Conservation (phyloP, 1,284 basidiomycete species). For the Gomphus bonarii region DNA sequence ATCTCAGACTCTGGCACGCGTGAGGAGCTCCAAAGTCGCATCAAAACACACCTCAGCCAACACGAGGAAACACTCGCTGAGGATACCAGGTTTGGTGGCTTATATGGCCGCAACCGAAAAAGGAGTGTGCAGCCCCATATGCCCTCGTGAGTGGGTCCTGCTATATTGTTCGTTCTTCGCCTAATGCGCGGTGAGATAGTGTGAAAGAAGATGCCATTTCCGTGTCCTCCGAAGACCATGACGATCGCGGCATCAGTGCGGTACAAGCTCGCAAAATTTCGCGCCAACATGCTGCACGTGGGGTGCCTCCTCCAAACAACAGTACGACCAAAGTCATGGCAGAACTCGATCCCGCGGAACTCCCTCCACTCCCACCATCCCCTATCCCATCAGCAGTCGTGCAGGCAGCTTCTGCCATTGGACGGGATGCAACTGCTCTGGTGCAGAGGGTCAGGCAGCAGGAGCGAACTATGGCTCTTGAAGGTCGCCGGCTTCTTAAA, state of each 20-base stretch:
- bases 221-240: constrained; percentile 6
- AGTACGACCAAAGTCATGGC: not conserved
- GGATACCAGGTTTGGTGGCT: constrained; percentile 40
- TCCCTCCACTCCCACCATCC: constrained; percentile 13
- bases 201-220: constrained; percentile 7
- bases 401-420: constrained; percentile 12
- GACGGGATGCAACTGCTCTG: constrained; percentile 1
- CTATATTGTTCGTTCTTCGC: not conserved
- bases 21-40: constrained; percentile 45
- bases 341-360: constrained; percentile 11
- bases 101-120: constrained; percentile 32
- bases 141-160: constrained; percentile 4
- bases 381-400: constrained; percentile 14
- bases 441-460: constrained; percentile 6
- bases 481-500: not conserved
- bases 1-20: constrained; percentile 46
- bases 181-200: not conserved
- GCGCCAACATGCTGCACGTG: not conserved
- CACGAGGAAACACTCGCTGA: constrained; percentile 41
- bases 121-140: constrained; percentile 30
- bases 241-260: not conserved
- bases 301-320: not conserved
- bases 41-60: constrained; percentile 46
- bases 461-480: constrained; percentile 1
- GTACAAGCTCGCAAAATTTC: not conserved